Conservation (phyloP, 2,329 filamentous ascomycete species). For the Iodosphaeria phyllophila region DNA sequence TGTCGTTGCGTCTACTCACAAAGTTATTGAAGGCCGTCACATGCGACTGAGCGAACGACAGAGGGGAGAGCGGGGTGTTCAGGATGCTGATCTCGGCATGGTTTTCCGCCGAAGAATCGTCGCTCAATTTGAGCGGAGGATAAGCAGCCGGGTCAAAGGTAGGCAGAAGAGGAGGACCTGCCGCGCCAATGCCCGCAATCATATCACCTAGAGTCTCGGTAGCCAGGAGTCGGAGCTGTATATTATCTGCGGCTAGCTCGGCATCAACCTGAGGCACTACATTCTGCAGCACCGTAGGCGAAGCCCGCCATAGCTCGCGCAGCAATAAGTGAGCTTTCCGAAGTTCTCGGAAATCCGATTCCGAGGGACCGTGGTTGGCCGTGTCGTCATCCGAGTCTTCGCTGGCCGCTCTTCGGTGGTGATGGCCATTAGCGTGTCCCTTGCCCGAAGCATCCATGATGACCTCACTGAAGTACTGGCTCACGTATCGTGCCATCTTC, state of each 20-base stretch:
- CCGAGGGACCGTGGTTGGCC: conserved; percentile 42
- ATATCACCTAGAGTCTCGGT: conserved; percentile 93
- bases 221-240: conserved; percentile 68
- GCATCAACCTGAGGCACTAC: conserved; percentile 88
- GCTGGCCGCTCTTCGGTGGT: no score
- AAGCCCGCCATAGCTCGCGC: conserved; percentile 83
- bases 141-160: conserved; percentile 67
- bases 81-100: conserved; percentile 41
- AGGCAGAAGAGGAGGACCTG: conserved; percentile 59
- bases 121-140: conserved; percentile 51
- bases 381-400: conserved; percentile 48
- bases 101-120: conserved; percentile 32
- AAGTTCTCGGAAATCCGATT: conserved; percentile 73
- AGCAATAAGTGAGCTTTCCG: conserved; percentile 79
- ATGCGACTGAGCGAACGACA: conserved; percentile 77
- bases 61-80: conserved; percentile 67
- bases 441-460: conserved; percentile 61
- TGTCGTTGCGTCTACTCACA: conserved; percentile 70
- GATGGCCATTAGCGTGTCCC: conserved; percentile 36
- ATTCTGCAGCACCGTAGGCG: conserved; percentile 73
- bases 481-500: conserved; percentile 87
- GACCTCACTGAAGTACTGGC: conserved; percentile 92
- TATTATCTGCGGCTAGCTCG: conserved; percentile 77
- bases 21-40: conserved; percentile 66
- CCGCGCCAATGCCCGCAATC: conserved; percentile 80